Evolutionary conservation across 257 asterid species (phyloP).

Genomic region (Cinchona pubescens): DNA sequence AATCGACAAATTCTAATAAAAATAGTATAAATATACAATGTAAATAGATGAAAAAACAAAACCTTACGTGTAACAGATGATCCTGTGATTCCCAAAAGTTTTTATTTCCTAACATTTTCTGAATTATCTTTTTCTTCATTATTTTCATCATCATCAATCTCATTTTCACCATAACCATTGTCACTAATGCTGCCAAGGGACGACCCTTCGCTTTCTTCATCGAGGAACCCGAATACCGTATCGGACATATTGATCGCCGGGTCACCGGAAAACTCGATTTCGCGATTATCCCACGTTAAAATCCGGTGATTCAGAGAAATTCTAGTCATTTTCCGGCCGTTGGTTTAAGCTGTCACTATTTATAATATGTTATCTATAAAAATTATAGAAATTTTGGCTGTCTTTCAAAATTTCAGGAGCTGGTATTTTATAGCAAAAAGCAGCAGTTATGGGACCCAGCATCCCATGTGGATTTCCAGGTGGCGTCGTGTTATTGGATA

Average conservation of each 20-base stretch:
- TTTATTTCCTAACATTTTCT: conserved; percentile 24
- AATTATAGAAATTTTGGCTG: not conserved
- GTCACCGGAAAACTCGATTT: conserved; percentile 47
- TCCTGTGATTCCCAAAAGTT: conserved; percentile 70
- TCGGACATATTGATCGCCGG: conserved; percentile 52
- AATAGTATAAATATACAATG: not conserved
- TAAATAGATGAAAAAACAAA: not conserved
- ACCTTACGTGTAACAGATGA: conserved; percentile 61
- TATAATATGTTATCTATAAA: not conserved
- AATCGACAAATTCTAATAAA: not conserved
- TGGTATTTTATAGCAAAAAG: conserved; percentile 19
- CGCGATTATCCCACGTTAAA: conserved; percentile 47
- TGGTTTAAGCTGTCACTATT: not conserved
- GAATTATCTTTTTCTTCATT: conserved; percentile 38
- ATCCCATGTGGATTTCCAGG: conserved; percentile 36
- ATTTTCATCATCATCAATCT: conserved; percentile 25
- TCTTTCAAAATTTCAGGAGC: conserved; percentile 8
- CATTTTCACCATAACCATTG: conserved; percentile 14
- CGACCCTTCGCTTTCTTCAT: conserved; percentile 48
- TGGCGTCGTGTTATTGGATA: conserved; percentile 17
- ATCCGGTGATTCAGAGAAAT: conserved; percentile 54
- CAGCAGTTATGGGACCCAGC: conserved; percentile 19
- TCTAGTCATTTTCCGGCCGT: conserved; percentile 36
- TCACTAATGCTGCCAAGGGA: conserved; percentile 32
- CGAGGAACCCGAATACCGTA: conserved; percentile 68